Base-by-base conservation (phyloP, 148 eudicot genomes). In the Nepenthes gracilis region DNA sequence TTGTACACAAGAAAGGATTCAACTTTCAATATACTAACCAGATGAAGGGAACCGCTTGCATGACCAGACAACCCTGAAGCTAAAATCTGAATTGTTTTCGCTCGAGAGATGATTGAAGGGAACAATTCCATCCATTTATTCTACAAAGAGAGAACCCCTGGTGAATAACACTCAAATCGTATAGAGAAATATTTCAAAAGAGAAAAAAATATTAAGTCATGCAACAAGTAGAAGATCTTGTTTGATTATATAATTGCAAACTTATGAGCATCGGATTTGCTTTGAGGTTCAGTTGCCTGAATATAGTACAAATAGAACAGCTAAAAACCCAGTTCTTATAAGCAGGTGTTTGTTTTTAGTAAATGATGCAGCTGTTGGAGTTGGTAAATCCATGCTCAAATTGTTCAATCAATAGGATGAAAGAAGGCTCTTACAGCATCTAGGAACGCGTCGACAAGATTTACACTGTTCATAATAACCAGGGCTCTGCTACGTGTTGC, bases 381-480 rank as follows among this genome's bases (percentile, higher is more conserved):
- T 23, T 23, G 23, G 23, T 23, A 23, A 23, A 23, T 23, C 23
- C 23, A 23, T 23, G 23, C 53, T 10, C 53, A 49, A 5, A 6
- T 49, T 2, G 53, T n/a, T 23, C 23, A n/a, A 49, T 10, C 10
- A 49, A 62, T 23, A n/a, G 9, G 40, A 55, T 1, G 49, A 61
- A 7, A 33, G 32, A n/a, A 36, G 32, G 33, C 88, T 23, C 23
- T 73, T 80, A 93, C 99, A 11, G 87, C 81, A 75, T 93, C 92
- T 23, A 94, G 82, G 66, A 94, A 89, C 32, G 95, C 87, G 63
- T 94, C 90, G 34, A 94, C 99, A 11, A 94, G 79, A 62, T 86
- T 94, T 49, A 89, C 77, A 68, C 95, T 89, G 32, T 94, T 94
- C 89, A 94, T 94, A 8, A 94, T 94, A 23, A 94, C 95, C 59